Evolutionary conservation across 2,329 filamentous ascomycete genomes (phyloP), one percentile per base, ranked within the genome.

Genomic region (Karstenula rhodostoma): DNA sequence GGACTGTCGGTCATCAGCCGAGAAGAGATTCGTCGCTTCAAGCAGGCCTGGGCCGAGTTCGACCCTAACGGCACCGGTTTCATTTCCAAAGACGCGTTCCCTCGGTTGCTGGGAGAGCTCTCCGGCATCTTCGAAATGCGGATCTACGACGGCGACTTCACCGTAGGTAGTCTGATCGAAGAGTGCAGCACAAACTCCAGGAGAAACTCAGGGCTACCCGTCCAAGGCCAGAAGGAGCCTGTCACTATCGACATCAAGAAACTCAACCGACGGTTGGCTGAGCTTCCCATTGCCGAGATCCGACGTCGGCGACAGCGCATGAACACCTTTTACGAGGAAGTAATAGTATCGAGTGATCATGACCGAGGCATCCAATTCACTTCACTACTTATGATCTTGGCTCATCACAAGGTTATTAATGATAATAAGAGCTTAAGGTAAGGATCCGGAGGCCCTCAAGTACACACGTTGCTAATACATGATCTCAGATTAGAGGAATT

Each of bases 371-470:
- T 99, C 61, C 90, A 92, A 0, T 99, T 99, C 77, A 95, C 93
- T 3, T 90, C 90, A 7, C 90, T 97, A 23, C 84, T 99, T 54
- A 95, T 99, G 90, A 96, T 96, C 62, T 84, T 99, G 59, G 94
- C 96, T 35, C 95, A 99, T 78, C 96, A 99, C 84, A 99, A 98
- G 73, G 93, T 99, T 73, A 99, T 99, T 76, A 97, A 90, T 68
- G 95, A 99, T 78, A 97, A 90, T 82, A 97, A 97, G 84, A 97
- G 93, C 78, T 82, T 99, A 73, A 90, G 86, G 89, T 91, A 81
- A 74, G 67, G 60, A 46, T 23, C 42, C 12, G 4, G 12, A 33
- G 17, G 4, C 44, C 3, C 46, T n/a, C 15, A 19, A n/a, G 47
- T 47, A 25, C 17, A 9, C 29, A 32, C 17, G 6, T 47, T 44